These are phyloP conservation scores for Anthracocystis setariae DNA, from an alignment of 1,284 basidiomycete species.

Conservation along the genomic window DNA sequence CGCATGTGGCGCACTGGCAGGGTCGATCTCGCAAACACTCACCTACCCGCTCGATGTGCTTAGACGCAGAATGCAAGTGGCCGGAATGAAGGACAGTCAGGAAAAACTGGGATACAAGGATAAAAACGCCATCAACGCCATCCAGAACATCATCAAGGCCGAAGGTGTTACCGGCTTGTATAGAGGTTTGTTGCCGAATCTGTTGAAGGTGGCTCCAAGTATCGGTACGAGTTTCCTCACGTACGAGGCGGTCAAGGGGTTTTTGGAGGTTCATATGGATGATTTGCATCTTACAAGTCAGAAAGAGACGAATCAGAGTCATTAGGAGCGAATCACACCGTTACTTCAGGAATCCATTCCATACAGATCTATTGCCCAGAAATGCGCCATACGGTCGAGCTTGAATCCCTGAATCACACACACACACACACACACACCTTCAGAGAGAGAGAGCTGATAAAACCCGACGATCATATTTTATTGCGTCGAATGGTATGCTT, in stretches of 20 bases:
- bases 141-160: constrained; percentile 75
- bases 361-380: too few species aligned
- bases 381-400: too few species aligned
- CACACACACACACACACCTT: too few species aligned
- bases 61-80: constrained; percentile 93
- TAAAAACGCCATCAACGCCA: constrained; percentile 74
- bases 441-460: too few species aligned
- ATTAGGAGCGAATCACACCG: neutral
- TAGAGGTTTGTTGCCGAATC: constrained; percentile 88
- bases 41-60: constrained; percentile 97
- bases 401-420: too few species aligned
- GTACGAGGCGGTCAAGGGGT: constrained; percentile 56
- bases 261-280: constrained; percentile 43
- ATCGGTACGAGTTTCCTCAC: constrained; percentile 63
- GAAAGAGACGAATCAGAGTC: constrained; percentile 14
- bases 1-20: constrained; percentile 71
- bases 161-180: constrained; percentile 84
- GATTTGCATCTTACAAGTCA: constrained; percentile 15
- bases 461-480: neutral
- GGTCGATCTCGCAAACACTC: constrained; percentile 85
- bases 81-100: constrained; percentile 77
- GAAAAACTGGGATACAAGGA: constrained; percentile 76
- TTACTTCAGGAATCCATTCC: too few species aligned
- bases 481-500: neutral
- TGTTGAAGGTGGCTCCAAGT: constrained; percentile 75